A percentile compares a stretch with the other conserved stretches of the same genome.
phyloP scores from a whole-genome alignment of 1,139 yeast genomes.

The Arxiozyma telluris region DNA sequence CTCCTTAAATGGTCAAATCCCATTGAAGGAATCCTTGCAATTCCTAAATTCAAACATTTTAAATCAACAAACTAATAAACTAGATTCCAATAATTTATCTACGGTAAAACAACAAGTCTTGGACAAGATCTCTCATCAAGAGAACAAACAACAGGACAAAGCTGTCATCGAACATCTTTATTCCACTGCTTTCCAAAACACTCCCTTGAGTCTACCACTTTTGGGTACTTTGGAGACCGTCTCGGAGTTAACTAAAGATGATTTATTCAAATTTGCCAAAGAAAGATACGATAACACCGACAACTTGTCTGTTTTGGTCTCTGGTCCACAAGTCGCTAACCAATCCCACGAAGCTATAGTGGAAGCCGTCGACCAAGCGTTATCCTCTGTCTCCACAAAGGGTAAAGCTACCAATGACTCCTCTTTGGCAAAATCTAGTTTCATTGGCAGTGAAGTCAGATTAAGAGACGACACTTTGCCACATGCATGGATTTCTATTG shows the following conservation, averaged over 20 bases:
- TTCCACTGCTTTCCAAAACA: constrained; percentile 77
- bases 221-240: constrained; percentile 63
- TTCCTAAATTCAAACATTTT: constrained; percentile 21
- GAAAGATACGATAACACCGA: constrained; percentile 37
- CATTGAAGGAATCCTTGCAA: constrained; percentile 31
- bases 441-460: constrained; percentile 80
- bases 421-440: constrained; percentile 39
- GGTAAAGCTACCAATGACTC: constrained; percentile 42
- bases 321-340: constrained; percentile 35
- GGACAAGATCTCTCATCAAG: constrained; percentile 28
- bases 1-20: constrained; percentile 34
- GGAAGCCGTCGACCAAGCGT: constrained; percentile 38
- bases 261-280: constrained; percentile 47
- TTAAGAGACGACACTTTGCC: constrained; percentile 82
- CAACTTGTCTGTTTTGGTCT: neutral
- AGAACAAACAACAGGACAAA: constrained; percentile 30
- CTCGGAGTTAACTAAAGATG: constrained; percentile 47
- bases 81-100: neutral
- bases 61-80: neutral
- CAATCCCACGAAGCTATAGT: constrained; percentile 55
- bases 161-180: constrained; percentile 64
- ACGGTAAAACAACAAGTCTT: constrained; percentile 23
- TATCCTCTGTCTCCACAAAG: constrained; percentile 35
- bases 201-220: constrained; percentile 66
- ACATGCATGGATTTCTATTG: constrained; percentile 66